Percentiles rank a stretch among this genome's conserved stretches.
Evolutionary conservation across 495 filamentous ascomycete species (phyloP).

Genomic region (Penicillium bovifimosum): DNA sequence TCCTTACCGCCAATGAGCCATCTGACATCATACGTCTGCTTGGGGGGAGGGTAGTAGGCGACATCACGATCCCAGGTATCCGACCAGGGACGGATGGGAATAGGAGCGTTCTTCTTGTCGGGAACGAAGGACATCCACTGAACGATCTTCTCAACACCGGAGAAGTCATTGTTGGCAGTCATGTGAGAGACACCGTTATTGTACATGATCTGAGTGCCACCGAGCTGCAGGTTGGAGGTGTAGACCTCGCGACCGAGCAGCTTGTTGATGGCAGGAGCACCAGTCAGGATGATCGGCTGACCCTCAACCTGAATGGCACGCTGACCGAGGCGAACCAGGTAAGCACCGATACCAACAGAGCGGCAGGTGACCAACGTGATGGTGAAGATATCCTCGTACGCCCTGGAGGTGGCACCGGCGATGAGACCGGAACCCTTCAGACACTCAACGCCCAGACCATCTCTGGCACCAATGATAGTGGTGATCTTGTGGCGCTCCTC

Average conservation of each 20-base stretch:
- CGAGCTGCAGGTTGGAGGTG: conserved; percentile 96
- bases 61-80: conserved; percentile 93
- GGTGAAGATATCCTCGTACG: conserved; percentile 99
- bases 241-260: conserved; percentile 96
- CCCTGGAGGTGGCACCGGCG: conserved; percentile 92
- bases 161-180: conserved; percentile 96
- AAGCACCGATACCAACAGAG: conserved; percentile 96
- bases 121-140: conserved; percentile 97
- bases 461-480: conserved; percentile 88
- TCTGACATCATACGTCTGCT: conserved; percentile 88
- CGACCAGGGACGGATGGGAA: conserved; percentile 77
- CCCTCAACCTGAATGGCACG: conserved; percentile 98
- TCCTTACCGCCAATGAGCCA: conserved; percentile 90
- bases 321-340: conserved; percentile 95
- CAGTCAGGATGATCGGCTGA: conserved; percentile 97
- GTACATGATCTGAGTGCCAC: conserved; percentile 99
- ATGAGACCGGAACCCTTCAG: conserved; percentile 95
- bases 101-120: conserved; percentile 83
- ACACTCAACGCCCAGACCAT: conserved; percentile 96
- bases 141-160: conserved; percentile 95
- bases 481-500: conserved; percentile 92
- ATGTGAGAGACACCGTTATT: conserved; percentile 98
- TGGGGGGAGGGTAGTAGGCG: conserved; percentile 75
- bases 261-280: conserved; percentile 97
- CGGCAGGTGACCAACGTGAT: conserved; percentile 96